Evolutionary conservation across 192 early-diverging fungal genomes (phyloP), one percentile per base, ranked within the genome.

Genomic region (Coemansia sp.): DNA sequence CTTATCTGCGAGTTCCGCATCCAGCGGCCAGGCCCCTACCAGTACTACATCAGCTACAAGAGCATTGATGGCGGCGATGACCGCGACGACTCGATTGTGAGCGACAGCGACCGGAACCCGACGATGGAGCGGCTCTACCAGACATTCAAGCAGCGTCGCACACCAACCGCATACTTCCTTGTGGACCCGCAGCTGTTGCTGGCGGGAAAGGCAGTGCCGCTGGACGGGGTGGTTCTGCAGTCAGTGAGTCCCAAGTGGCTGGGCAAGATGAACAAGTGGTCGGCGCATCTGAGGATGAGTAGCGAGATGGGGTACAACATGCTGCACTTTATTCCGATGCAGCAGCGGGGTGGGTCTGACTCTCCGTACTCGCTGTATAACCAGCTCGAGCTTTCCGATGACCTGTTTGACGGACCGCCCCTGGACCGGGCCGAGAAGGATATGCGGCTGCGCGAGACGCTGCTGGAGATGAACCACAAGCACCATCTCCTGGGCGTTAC

Each of bases 291-390:
- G 39, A 63, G 85, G 12, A 55, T 61, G 14, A 86, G 89, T 53
- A 54, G 81, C 23, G 68, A 88, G 14, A 68, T 80, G 17, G 90
- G 93, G 7, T 99, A 98, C 78, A 99, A 99, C 60, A 94, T 96
- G 93, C 78, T 97, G 13, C 96, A 99, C 54, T 98, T 96, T 75
- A 91, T 94, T 1, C 96, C 96, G 1, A 64, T 96, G 52, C 91
- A 94, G 64, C 75, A 82, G 55, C 79, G 96, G 32, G 96, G 96
- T 23, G 64, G 58, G 6, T 96, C 93, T 0, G 90, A 99, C 65
- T 96, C 93, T 7, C 96, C 96, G n/a, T 99, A 94, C 77, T 90
- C 91, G 39, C 92, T 99, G 40, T 89, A 78, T 56, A 88, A 96
- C 72, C 96, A 98, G 68, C 79, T 98, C 13, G 77, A 86, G n/a